Conservation (phyloP, 2,329 filamentous ascomycete species). For the Aspergillus oerlinghausenensis region DNA sequence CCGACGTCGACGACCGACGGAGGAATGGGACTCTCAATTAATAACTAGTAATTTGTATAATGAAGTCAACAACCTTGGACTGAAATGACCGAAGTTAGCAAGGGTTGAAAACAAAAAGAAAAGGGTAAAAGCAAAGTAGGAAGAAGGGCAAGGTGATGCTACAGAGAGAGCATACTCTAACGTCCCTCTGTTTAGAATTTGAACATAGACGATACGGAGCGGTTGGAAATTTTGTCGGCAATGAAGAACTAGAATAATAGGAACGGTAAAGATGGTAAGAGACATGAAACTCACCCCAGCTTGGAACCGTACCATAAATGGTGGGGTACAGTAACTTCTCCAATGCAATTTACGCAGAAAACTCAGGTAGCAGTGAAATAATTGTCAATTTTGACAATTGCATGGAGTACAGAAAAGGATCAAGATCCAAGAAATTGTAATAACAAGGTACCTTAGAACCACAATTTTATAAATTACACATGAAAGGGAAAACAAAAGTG, state of each 20-base stretch:
- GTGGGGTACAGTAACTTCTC: neutral
- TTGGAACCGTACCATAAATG: constrained; percentile 8
- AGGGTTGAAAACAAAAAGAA: neutral
- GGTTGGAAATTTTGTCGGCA: neutral
- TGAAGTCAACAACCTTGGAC: neutral
- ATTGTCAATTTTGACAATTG: neutral
- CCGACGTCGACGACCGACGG: neutral
- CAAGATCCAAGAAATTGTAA: neutral
- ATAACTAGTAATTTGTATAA: neutral
- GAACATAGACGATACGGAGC: neutral
- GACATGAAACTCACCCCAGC: constrained; percentile 12
- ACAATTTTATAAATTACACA: neutral
- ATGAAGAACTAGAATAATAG: constrained; percentile 6
- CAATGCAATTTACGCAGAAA: neutral
- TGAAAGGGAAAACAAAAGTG: neutral
- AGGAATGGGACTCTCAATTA: neutral
- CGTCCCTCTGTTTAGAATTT: neutral
- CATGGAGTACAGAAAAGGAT: neutral
- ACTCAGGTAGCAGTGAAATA: neutral
- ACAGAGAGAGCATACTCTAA: neutral
- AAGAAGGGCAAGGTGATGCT: neutral
- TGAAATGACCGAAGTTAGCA: neutral
- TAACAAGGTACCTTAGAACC: no score
- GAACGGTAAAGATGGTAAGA: constrained; percentile 4
- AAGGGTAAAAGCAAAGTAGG: constrained; percentile 1